Base-by-base conservation (phyloP, 139 green algal genomes). In the Ettlia oleoabundans region DNA sequence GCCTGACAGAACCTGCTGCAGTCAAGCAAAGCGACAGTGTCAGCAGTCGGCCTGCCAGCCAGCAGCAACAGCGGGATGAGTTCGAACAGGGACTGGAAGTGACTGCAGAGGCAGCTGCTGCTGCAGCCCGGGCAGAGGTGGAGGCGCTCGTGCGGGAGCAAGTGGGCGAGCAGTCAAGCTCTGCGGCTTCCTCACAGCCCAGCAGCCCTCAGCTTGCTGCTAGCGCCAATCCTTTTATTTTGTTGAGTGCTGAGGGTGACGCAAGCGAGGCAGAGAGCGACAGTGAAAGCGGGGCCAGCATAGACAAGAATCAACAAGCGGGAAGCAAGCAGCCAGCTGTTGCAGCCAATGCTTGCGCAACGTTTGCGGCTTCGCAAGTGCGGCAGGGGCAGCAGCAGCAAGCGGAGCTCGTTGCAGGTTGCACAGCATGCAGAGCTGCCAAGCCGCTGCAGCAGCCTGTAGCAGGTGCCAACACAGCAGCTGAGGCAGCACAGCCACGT, bases 21-120 rank as follows among this genome's bases (percentile, higher is more conserved):
- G 5, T 55, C 22, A 58, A 38, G 42, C 64, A 86, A 30, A 38
- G 28, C 7, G 42, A 40, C 40, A 8, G 38, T 61, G 64, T 3
- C 47, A 13, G 32, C 62, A 82, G 35, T 37, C 26, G 47, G 10
- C 47, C 47, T 24, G 47, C 47, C 47, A 58, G 47, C 26, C 22
- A 43, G n/a, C 30, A 32, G 10, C 66, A n/a, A n/a, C 38, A 73
- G 32, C 47, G 37, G 38, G 66, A 58, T 22, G 18, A 67, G 47
- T 32, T 28, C 24, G n/a, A 51, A 30, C 42, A 64, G 70, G 72
- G 66, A 51, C 51, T 51, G 32, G 72, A 51, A 24, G 72, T 21
- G 33, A 47, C 81, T 55, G 73, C 43, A 4, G 73, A 42, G 7
- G n/a, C 32, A 30, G 70, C 81, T 64, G 73, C 43, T 4, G 73